phyloP scores from a whole-genome alignment of 768 basidiomycete genomes.

The Candolleomyces efflorescens region DNA sequence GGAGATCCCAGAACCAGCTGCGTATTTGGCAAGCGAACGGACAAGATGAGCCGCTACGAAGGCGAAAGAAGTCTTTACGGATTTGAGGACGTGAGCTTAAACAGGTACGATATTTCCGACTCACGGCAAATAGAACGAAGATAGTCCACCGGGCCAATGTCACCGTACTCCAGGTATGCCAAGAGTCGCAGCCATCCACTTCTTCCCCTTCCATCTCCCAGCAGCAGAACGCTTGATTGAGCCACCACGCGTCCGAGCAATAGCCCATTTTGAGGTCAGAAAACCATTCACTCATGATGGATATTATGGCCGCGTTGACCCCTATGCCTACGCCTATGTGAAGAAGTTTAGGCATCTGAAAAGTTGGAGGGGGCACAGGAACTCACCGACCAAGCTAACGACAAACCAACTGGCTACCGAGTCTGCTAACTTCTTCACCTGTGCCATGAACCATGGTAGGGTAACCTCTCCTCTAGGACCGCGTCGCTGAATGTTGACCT shows the following conservation, averaged over 20 bases:
- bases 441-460: constrained; percentile 55
- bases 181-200: constrained; percentile 80
- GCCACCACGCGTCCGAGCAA: constrained; percentile 96
- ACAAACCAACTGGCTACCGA: constrained; percentile 92
- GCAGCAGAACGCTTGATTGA: constrained; percentile 97
- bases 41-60: constrained; percentile 90
- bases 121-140: constrained; percentile 86
- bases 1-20: constrained; percentile 96
- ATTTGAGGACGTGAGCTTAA: constrained; percentile 2
- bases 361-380: background rate
- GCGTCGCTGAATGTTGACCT: constrained; percentile 36
- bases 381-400: constrained; percentile 83
- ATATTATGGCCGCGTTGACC: constrained; percentile 89
- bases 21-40: constrained; percentile 84
- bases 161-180: constrained; percentile 85
- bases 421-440: constrained; percentile 53
- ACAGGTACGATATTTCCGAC: constrained; percentile 23
- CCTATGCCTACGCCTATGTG: constrained; percentile 82
- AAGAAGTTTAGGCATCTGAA: background rate
- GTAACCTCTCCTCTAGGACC: constrained; percentile 49
- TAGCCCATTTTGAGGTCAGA: constrained; percentile 98
- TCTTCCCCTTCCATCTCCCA: constrained; percentile 90
- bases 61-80: constrained; percentile 68
- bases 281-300: constrained; percentile 95
- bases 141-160: constrained; percentile 72